Evolutionary conservation across 2,329 filamentous ascomycete genomes (phyloP).

Genomic region (Aspergillus luchuensis): DNA sequence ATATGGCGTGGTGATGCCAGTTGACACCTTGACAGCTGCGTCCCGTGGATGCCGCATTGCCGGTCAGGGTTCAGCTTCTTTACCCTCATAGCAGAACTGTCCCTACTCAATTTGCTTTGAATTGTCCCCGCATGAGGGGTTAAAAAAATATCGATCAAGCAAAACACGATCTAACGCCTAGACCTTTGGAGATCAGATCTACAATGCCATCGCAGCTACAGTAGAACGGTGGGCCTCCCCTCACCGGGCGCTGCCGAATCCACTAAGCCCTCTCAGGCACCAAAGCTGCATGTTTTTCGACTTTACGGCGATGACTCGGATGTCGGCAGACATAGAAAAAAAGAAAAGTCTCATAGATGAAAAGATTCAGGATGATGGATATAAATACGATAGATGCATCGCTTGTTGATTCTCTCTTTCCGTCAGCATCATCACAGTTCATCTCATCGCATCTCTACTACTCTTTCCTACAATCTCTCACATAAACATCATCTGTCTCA

Average conservation of each 20-base stretch:
- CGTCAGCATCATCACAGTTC: not conserved
- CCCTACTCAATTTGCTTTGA: not conserved
- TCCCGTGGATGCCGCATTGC: too few species aligned
- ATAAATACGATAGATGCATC: not conserved
- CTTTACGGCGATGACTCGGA: not conserved
- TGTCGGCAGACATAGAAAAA: not conserved
- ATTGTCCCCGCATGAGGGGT: not conserved
- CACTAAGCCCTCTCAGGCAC: not conserved
- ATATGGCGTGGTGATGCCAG: too few species aligned
- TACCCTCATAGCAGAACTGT: not conserved
- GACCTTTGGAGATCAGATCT: too few species aligned
- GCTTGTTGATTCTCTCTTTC: not conserved
- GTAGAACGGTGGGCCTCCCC: not conserved
- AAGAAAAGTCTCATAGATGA: not conserved
- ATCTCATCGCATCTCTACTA: not conserved
- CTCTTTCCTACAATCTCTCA: not conserved
- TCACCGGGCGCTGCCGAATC: not conserved
- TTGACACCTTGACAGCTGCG: too few species aligned
- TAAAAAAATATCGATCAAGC: too few species aligned
- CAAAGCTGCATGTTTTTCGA: not conserved
- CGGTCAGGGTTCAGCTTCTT: not conserved
- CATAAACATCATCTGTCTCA: not conserved
- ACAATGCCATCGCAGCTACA: too few species aligned
- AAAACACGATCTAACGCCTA: too few species aligned
- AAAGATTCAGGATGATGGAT: not conserved